Base-by-base conservation (phyloP, 2,329 filamentous ascomycete genomes). In the Alternaria arborescens region DNA sequence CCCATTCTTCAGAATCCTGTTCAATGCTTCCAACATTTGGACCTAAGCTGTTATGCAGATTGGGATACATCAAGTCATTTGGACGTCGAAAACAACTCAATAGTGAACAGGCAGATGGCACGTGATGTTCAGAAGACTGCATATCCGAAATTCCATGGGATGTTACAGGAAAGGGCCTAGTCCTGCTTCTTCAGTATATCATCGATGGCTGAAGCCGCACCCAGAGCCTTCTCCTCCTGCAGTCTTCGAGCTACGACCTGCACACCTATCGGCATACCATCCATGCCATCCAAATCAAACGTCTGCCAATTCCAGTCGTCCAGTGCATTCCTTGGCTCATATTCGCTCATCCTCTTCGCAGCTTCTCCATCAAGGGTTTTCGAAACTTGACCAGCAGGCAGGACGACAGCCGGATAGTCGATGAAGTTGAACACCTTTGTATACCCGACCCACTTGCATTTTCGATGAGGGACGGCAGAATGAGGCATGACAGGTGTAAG, bases 371-470 rank as follows among this genome's bases (percentile, higher is more conserved):
- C 78, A 44, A 82, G 75, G 4, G 79, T 72, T 43, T 79, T 77
- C 1, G 77, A 75, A 1, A 85, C 83, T 8, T 72, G 73, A 0
- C 85, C 86, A 14, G 82, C 83, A 0, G 88, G 87, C 14, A 90
- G 76, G 0, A 85, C 82, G 5, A 88, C 73, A 0, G 87, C 83
- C 0, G 86, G 80, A 65, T 89, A 90, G 68, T 90, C 88, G 0
- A 89, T 77, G 10, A 89, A 76, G 65, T 89, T 88, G 82, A 86
- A 88, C 7, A 88, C 80, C 67, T 87, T 87, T 1, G 86, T 88
- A 65, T 89, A 88, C 3, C 87, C 87, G 4, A 83, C 80, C 81
- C 82, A 84, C 14, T 78, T 72, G 42, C 81, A 77, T 46, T 70
- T 75, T 8, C 80, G 71, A 61, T 85, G 83, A 14, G 80, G 84